Percentiles rank a stretch among this genome's conserved stretches.
phyloP scores from a whole-genome alignment of 1,284 basidiomycete species.

The Golubevia pallescens region DNA sequence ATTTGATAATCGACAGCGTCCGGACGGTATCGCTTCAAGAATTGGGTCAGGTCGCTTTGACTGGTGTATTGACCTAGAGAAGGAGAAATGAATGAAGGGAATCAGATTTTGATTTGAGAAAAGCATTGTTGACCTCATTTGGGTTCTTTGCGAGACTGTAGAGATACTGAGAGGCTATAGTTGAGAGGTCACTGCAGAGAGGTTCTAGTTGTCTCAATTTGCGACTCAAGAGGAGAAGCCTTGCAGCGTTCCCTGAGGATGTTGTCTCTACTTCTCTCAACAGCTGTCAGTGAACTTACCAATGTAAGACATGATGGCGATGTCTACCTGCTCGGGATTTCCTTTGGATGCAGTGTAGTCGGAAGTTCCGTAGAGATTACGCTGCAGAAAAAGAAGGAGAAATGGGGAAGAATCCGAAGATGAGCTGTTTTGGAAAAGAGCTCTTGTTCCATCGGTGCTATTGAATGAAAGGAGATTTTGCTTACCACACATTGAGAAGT shows the following conservation, averaged over 20 bases:
- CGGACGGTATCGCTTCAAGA: not conserved
- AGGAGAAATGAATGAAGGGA: not conserved
- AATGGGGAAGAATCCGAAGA: not conserved
- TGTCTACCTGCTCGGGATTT: no score
- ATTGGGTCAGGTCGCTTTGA: conserved; percentile 1
- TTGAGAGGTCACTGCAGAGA: not conserved
- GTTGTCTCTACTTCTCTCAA: not conserved
- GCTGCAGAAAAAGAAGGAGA: conserved; percentile 1
- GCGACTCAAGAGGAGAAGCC: not conserved
- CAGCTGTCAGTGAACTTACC: not conserved
- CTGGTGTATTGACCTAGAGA: conserved; percentile 1
- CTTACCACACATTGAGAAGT: not conserved
- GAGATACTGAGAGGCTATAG: no score
- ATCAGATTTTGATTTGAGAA: no score
- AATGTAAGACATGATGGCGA: not conserved
- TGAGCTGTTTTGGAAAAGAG: not conserved
- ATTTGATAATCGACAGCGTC: conserved; percentile 2
- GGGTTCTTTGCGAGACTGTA: no score
- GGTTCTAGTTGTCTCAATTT: not conserved
- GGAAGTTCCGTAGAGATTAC: conserved; percentile 6
- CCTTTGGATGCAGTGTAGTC: no score
- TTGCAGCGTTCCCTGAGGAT: not conserved
- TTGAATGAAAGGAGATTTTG: not conserved
- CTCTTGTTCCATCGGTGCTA: no score
- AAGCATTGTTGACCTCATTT: no score